Evolutionary conservation across 768 basidiomycete species (phyloP).

Genomic region (Exsudoporus frostii): DNA sequence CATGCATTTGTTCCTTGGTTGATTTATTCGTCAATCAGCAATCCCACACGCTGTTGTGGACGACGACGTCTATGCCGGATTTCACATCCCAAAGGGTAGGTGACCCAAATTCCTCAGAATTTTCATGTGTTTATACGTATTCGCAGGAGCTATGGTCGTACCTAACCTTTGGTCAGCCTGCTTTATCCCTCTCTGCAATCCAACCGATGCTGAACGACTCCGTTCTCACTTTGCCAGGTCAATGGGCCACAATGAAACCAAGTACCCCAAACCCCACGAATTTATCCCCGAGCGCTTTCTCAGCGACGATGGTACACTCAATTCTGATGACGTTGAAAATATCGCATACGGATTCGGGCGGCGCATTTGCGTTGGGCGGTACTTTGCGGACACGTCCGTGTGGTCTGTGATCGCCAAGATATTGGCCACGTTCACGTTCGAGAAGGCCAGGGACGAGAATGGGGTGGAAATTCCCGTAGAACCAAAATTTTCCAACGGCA

Average conservation of each 20-base stretch:
- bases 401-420: constrained; percentile 22
- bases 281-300: constrained; percentile 43
- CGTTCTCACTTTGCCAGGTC: constrained; percentile 11
- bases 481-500: neutral
- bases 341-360: constrained; percentile 29
- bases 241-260: constrained; percentile 24
- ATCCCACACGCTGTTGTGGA: constrained; percentile 33
- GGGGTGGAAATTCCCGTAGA: constrained; percentile 22
- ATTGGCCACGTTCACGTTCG: constrained; percentile 17
- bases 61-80: constrained; percentile 45
- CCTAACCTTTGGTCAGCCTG: constrained; percentile 18
- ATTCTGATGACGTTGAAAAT: constrained; percentile 1
- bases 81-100: constrained; percentile 46
- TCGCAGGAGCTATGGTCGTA: constrained; percentile 15
- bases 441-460: constrained; percentile 14
- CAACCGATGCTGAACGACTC: neutral
- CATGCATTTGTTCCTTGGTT: neutral
- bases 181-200: neutral
- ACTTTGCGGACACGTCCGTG: constrained; percentile 25
- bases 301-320: constrained; percentile 22
- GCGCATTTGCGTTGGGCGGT: constrained; percentile 29
- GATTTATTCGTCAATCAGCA: constrained; percentile 7
- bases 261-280: constrained; percentile 36
- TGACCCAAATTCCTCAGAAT: neutral
- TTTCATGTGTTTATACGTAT: neutral